Percentiles rank a stretch among this genome's conserved stretches.
phyloP scores from a whole-genome alignment of 148 eudicot genomes.

The Rhododendron simsii region DNA sequence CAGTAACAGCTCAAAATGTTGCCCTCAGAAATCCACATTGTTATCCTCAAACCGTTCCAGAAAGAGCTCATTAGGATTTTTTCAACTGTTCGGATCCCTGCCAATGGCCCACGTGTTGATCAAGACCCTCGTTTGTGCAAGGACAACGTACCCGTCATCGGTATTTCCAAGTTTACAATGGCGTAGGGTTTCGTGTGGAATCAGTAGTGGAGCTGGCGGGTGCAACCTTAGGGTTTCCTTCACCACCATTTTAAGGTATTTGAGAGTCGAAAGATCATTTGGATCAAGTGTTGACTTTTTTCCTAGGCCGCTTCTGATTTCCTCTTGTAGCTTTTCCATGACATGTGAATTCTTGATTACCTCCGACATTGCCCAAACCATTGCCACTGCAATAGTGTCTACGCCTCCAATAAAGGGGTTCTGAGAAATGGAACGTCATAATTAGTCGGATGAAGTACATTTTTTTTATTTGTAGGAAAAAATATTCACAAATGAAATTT shows the following conservation, averaged over 20 bases:
- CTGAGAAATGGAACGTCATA: not conserved
- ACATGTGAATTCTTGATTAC: not conserved
- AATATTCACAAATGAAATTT: too few relatives aligned
- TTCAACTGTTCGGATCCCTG: not conserved
- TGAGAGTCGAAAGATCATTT: not conserved
- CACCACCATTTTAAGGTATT: not conserved
- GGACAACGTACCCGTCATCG: not conserved
- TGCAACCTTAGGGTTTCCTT: constrained; percentile 2
- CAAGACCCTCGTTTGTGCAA: not conserved
- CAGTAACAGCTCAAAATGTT: not conserved
- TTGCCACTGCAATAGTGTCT: not conserved
- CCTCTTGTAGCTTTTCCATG: not conserved
- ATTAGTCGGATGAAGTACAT: too few relatives aligned
- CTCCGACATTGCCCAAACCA: constrained; percentile 1
- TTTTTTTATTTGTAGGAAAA: too few relatives aligned
- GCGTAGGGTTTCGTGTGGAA: not conserved
- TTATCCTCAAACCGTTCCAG: not conserved
- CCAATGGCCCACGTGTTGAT: not conserved
- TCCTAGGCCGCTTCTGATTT: not conserved
- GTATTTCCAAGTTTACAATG: not conserved
- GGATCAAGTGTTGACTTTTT: not conserved
- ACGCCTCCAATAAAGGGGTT: not conserved
- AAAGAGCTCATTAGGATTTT: not conserved
- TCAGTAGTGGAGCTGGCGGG: not conserved
- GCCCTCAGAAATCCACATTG: not conserved